Evolutionary conservation across 768 basidiomycete species (phyloP).

Genomic region (Naganishia vaughanmartiniae): DNA sequence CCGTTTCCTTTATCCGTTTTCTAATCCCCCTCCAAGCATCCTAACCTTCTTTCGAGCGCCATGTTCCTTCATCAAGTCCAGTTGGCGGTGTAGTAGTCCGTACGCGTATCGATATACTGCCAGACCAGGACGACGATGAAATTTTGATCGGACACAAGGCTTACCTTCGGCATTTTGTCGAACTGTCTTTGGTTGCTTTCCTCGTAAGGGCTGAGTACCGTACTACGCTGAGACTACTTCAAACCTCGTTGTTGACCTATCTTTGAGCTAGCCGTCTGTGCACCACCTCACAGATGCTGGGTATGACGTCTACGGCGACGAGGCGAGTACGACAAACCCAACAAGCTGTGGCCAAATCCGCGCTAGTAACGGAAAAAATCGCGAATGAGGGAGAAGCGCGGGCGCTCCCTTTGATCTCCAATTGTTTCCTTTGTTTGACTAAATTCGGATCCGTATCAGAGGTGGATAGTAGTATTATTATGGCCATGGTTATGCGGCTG

Average conservation of each 20-base stretch:
- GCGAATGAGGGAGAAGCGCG: conserved; percentile 1
- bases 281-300: conserved; percentile 1
- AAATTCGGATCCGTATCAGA: conserved; percentile 4
- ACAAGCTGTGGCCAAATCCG: conserved; percentile 11
- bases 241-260: too few species aligned
- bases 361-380: conserved; percentile 7
- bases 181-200: background rate
- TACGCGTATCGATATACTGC: background rate
- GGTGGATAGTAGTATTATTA: too few species aligned
- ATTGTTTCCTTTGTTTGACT: background rate
- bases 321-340: background rate
- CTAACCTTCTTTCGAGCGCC: too few species aligned
- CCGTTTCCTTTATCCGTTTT: background rate
- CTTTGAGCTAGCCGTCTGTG: background rate
- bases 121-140: background rate
- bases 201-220: background rate
- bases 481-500: too few species aligned
- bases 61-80: background rate
- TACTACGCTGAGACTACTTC: background rate
- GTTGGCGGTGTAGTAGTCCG: background rate
- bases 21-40: background rate
- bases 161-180: conserved; percentile 22
- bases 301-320: conserved; percentile 19
- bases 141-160: background rate
- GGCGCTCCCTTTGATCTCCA: conserved; percentile 14